phyloP scores from a whole-genome alignment of 495 filamentous ascomycete genomes.

The Penicillium ochrochloron region DNA sequence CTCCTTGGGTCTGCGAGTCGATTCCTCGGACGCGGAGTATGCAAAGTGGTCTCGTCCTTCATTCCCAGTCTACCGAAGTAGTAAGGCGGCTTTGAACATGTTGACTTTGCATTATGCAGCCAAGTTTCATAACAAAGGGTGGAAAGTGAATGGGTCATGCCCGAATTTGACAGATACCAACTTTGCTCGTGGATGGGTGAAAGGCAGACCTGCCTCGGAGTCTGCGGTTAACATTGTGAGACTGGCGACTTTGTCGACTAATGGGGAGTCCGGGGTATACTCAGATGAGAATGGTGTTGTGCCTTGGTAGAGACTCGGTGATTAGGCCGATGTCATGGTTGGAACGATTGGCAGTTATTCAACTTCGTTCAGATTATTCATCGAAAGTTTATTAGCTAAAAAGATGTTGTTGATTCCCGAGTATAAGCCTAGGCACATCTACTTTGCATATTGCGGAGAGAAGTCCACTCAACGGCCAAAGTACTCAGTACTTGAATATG shows the following conservation, averaged over 20 bases:
- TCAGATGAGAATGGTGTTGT: conserved; percentile 30
- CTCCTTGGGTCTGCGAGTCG: conserved; percentile 29
- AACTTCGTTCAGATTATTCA: neutral
- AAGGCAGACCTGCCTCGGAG: conserved; percentile 25
- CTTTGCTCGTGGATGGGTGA: conserved; percentile 22
- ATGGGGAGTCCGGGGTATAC: conserved; percentile 32
- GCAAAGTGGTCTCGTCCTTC: conserved; percentile 19
- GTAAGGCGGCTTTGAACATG: conserved; percentile 51
- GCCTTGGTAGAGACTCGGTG: conserved; percentile 25
- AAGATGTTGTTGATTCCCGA: conserved; percentile 6
- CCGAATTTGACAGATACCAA: conserved; percentile 32
- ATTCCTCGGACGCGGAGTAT: conserved; percentile 15
- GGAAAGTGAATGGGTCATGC: conserved; percentile 35
- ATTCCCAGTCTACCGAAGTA: conserved; percentile 32
- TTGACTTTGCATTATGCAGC: conserved; percentile 34
- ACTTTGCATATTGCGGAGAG: conserved; percentile 4
- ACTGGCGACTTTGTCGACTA: conserved; percentile 27
- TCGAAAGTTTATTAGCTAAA: neutral
- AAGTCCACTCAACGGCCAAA: neutral
- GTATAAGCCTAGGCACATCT: conserved; percentile 20
- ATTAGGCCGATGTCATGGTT: neutral
- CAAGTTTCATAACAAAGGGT: conserved; percentile 27
- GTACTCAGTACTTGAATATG: conserved; percentile 12
- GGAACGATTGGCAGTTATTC: neutral
- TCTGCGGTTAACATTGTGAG: conserved; percentile 34